These are phyloP conservation scores for Ormosia semicastrata DNA, from an alignment of 306 rosid genomes.

Conservation along the genomic window DNA sequence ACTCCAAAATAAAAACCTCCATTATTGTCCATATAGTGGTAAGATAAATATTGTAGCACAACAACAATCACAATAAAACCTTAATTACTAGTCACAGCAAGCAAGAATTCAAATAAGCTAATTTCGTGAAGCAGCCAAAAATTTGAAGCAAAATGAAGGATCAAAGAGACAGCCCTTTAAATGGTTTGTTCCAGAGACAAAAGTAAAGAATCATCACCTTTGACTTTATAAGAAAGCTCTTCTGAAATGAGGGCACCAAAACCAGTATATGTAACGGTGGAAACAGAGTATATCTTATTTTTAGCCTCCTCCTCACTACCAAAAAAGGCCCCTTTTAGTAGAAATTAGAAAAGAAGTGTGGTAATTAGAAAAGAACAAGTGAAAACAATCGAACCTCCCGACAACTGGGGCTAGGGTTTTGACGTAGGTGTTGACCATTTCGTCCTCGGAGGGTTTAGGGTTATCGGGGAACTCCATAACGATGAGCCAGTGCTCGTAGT, in stretches of 20 bases:
- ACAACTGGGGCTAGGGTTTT: conserved; percentile 73
- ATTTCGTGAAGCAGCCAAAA: neutral
- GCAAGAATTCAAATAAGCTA: neutral
- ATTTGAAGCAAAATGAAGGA: neutral
- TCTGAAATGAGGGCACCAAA: conserved; percentile 89
- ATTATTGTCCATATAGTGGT: neutral
- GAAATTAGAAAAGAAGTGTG: neutral
- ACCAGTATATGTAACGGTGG: conserved; percentile 65
- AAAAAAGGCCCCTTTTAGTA: neutral
- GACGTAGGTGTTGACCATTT: conserved; percentile 72
- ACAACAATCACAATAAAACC: conserved; percentile 8
- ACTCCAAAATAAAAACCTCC: neutral
- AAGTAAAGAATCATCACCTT: conserved; percentile 43
- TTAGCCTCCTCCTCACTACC: conserved; percentile 87
- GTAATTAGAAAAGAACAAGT: neutral
- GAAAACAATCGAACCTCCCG: conserved; percentile 55
- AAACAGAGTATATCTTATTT: conserved; percentile 86
- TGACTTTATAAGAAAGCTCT: conserved; percentile 75
- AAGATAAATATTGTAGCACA: neutral
- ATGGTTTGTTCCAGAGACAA: neutral
- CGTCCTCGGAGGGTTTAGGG: conserved; percentile 81
- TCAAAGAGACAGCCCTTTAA: neutral
- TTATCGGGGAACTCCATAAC: conserved; percentile 67
- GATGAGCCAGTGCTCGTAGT: conserved; percentile 92
- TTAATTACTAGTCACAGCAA: neutral